phyloP scores from a whole-genome alignment of 768 basidiomycete species.

The Lanmaoa pseudosensibilis region DNA sequence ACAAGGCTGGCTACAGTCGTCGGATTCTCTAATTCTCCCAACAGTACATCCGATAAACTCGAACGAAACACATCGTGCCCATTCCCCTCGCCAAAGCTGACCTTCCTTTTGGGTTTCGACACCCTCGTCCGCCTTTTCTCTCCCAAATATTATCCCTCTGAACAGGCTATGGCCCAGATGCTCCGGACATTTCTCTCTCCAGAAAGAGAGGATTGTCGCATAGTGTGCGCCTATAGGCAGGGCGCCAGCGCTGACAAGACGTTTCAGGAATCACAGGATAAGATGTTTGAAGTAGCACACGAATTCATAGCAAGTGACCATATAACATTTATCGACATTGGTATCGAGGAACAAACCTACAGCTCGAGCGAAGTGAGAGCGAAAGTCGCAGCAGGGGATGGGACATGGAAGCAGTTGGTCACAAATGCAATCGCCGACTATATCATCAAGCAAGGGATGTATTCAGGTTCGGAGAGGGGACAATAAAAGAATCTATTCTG shows the following conservation, averaged over 20 bases:
- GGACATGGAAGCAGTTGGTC: slow-evolving; percentile 49
- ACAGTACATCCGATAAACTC: slow-evolving; percentile 15
- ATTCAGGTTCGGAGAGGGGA: slow-evolving; percentile 22
- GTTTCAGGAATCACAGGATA: slow-evolving; percentile 32
- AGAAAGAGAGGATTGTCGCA: slow-evolving; percentile 53
- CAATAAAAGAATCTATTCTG: slow-evolving; percentile 14
- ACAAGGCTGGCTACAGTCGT: slow-evolving; percentile 17
- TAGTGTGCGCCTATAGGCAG: slow-evolving; percentile 66
- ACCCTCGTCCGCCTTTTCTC: slow-evolving; percentile 81
- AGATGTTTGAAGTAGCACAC: slow-evolving; percentile 36
- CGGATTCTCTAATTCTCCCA: background rate
- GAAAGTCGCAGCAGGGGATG: slow-evolving; percentile 20
- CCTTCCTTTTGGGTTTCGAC: slow-evolving; percentile 80
- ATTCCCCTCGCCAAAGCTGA: slow-evolving; percentile 42
- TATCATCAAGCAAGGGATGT: slow-evolving; percentile 49
- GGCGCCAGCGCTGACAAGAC: slow-evolving; percentile 12
- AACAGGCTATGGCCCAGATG: slow-evolving; percentile 52
- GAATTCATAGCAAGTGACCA: slow-evolving; percentile 52
- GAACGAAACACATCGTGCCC: background rate
- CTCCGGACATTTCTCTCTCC: slow-evolving; percentile 60
- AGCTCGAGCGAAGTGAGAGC: slow-evolving; percentile 71
- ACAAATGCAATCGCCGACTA: slow-evolving; percentile 49
- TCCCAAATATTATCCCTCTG: slow-evolving; percentile 66
- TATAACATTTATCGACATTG: slow-evolving; percentile 64
- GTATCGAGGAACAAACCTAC: slow-evolving; percentile 50